These are phyloP conservation scores for Craterostigma plantagineum DNA, from an alignment of 257 asterid species.

Conservation along the genomic window DNA sequence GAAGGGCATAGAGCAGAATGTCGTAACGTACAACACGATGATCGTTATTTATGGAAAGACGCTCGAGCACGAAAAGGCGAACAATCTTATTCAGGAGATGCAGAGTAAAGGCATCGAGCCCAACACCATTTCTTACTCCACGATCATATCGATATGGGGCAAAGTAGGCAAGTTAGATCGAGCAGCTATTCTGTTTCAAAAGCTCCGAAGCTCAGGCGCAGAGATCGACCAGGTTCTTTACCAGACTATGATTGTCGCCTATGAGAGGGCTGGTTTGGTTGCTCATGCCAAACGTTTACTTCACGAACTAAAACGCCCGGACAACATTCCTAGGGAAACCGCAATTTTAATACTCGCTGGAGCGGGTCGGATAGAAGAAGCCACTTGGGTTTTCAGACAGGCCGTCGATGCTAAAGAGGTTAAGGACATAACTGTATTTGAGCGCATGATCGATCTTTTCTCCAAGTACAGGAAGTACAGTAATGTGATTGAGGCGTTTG, in stretches of 20 bases:
- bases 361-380: conserved; percentile 88
- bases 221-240: conserved; percentile 83
- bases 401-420: conserved; percentile 67
- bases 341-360: conserved; percentile 63
- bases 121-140: conserved; percentile 75
- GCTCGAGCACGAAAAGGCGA: conserved; percentile 82
- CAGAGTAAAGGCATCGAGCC: conserved; percentile 66
- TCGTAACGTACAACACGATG: conserved; percentile 90
- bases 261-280: conserved; percentile 79
- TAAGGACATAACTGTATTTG: conserved; percentile 49
- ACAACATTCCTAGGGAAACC: conserved; percentile 74
- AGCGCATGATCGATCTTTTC: conserved; percentile 53
- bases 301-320: conserved; percentile 71
- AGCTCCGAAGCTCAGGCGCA: conserved; percentile 62
- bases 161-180: conserved; percentile 72
- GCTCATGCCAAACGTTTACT: conserved; percentile 71
- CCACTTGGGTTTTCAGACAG: conserved; percentile 84
- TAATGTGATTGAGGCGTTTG: conserved; percentile 72
- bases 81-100: conserved; percentile 84
- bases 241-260: conserved; percentile 84
- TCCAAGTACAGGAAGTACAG: conserved; percentile 45
- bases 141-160: conserved; percentile 84
- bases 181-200: conserved; percentile 81
- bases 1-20: conserved; percentile 68
- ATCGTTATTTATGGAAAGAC: conserved; percentile 85